phyloP scores from a whole-genome alignment of 495 filamentous ascomycete genomes.

The Immersiella caudata region DNA sequence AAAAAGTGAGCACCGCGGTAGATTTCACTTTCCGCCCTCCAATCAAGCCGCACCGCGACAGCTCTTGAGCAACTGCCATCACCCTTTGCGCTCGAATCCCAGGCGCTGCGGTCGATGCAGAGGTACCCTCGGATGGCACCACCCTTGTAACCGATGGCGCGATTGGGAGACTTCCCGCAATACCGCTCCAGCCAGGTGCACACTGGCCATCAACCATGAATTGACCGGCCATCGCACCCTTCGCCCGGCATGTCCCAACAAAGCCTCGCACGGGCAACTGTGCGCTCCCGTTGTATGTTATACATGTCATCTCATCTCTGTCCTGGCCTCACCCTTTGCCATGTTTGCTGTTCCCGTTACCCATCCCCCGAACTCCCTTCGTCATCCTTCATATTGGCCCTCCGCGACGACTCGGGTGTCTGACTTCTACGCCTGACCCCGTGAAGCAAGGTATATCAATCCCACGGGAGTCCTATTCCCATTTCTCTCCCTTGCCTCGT shows the following conservation, averaged over 20 bases:
- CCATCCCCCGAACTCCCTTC: background rate
- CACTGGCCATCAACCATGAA: constrained; percentile 1
- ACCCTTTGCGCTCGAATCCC: constrained; percentile 2
- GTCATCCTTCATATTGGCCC: background rate
- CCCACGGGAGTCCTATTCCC: background rate
- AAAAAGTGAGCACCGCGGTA: constrained; percentile 1
- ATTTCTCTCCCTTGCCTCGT: background rate
- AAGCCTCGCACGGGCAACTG: constrained; percentile 30
- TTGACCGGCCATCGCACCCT: background rate
- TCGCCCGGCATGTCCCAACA: constrained; percentile 10
- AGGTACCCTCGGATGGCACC: constrained; percentile 29
- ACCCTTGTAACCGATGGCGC: constrained; percentile 40
- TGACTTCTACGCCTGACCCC: background rate
- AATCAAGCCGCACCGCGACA: constrained; percentile 3
- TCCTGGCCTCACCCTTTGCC: background rate
- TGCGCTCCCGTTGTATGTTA: background rate
- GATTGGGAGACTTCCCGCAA: constrained; percentile 29
- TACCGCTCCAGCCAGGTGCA: constrained; percentile 12
- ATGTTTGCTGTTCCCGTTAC: background rate
- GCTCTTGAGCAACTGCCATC: background rate
- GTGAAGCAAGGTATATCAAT: background rate
- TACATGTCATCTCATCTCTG: background rate
- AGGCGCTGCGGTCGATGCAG: background rate
- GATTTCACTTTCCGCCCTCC: background rate
- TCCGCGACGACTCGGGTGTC: background rate